A percentile compares a stretch with the other conserved stretches of the same genome.
Conservation (phyloP, 139 green algal species). For the Pleodorina starrii region DNA sequence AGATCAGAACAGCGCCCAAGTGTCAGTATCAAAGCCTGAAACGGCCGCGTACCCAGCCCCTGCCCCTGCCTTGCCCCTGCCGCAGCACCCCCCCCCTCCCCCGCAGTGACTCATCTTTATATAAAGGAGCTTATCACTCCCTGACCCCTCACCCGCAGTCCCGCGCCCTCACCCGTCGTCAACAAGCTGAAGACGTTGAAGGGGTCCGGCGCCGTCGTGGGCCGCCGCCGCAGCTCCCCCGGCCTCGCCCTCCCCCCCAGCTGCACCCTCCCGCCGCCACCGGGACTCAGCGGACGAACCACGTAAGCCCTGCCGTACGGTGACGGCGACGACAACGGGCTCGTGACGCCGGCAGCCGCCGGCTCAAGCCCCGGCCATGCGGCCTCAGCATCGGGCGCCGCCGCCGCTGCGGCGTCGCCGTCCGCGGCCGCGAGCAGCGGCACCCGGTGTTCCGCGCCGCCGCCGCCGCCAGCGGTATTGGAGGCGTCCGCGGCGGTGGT, state of each 20-base stretch:
- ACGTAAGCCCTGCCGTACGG: neutral
- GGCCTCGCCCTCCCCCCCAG: neutral
- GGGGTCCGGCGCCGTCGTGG: constrained; percentile 27
- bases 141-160: too few species aligned
- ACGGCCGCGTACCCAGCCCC: too few species aligned
- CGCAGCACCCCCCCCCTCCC: too few species aligned
- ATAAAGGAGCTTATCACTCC: neutral
- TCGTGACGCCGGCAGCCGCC: neutral
- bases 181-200: constrained; percentile 43
- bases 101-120: too few species aligned
- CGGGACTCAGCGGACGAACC: neutral
- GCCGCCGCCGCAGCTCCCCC: neutral
- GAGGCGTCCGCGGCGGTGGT: neutral
- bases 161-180: neutral
- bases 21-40: too few species aligned
- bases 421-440: neutral
- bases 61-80: too few species aligned
- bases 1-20: too few species aligned
- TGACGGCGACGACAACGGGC: neutral
- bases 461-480: neutral
- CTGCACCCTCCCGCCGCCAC: neutral
- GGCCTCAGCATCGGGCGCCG: neutral
- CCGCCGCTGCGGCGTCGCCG: neutral
- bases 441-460: neutral
- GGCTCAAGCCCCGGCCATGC: neutral